Evolutionary conservation across 1,139 yeast species (phyloP).

Genomic region (Pichia inconspicua): DNA sequence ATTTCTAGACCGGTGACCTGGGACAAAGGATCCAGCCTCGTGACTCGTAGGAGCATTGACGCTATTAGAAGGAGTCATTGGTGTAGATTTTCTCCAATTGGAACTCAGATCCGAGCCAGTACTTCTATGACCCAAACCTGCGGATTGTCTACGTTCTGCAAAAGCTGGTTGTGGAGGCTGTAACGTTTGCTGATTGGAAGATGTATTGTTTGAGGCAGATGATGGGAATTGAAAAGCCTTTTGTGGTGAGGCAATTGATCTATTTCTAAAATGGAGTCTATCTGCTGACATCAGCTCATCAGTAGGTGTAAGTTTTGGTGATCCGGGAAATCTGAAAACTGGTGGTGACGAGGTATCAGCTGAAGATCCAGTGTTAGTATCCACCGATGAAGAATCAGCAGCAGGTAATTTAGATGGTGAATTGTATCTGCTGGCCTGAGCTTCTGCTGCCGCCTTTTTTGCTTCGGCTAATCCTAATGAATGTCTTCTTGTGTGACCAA

Average conservation of each 20-base stretch:
- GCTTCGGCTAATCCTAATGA: conserved; percentile 91
- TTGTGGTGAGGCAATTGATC: conserved; percentile 29
- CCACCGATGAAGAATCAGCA: conserved; percentile 24
- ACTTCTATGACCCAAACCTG: conserved; percentile 50
- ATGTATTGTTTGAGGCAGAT: not conserved
- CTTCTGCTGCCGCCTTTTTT: conserved; percentile 91
- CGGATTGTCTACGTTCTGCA: conserved; percentile 38
- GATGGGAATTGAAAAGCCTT: conserved; percentile 37
- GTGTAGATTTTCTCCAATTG: conserved; percentile 48
- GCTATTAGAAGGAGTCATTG: not conserved
- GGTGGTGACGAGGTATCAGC: conserved; percentile 24
- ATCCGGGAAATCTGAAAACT: conserved; percentile 48
- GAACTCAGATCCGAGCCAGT: conserved; percentile 58
- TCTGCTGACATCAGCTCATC: not conserved
- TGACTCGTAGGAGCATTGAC: not conserved
- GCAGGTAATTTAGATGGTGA: conserved; percentile 30
- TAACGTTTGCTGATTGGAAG: conserved; percentile 13
- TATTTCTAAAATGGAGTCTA: conserved; percentile 22
- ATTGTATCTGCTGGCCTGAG: conserved; percentile 57
- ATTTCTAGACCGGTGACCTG: conserved; percentile 64
- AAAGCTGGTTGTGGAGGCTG: conserved; percentile 26
- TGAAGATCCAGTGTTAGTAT: conserved; percentile 1
- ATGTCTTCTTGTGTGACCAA: conserved; percentile 85
- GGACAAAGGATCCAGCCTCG: conserved; percentile 36
- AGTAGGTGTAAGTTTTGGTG: conserved; percentile 27